phyloP scores from a whole-genome alignment of 2,329 filamentous ascomycete species.

The Sclerotiophoma versabilis region DNA sequence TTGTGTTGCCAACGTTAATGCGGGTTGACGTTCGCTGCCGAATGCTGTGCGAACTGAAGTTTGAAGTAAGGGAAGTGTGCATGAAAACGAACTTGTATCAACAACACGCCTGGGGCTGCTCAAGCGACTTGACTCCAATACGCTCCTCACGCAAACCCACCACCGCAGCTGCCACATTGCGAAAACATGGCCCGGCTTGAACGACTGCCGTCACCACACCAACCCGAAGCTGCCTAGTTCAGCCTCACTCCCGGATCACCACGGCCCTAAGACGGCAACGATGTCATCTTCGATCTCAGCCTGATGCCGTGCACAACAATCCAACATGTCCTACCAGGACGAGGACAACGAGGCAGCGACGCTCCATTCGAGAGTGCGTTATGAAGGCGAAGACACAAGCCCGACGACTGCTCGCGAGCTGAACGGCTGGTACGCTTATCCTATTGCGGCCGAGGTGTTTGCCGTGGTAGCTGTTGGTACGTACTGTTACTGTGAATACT shows the following conservation, averaged over 20 bases:
- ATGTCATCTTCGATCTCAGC: constrained; percentile 8
- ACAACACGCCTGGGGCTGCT: no score
- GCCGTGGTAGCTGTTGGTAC: constrained; percentile 84
- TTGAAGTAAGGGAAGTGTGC: neutral
- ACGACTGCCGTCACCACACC: constrained; percentile 3
- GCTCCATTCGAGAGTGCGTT: constrained; percentile 18
- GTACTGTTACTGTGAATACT: constrained; percentile 33
- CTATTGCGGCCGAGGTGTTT: constrained; percentile 90
- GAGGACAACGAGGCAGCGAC: constrained; percentile 10
- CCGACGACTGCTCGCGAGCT: constrained; percentile 82
- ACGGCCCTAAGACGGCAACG: constrained; percentile 1
- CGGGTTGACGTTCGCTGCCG: neutral
- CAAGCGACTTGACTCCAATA: neutral
- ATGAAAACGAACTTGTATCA: neutral
- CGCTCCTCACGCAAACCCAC: neutral
- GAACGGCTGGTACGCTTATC: constrained; percentile 88
- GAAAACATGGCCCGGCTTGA: no score
- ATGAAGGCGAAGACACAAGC: constrained; percentile 59
- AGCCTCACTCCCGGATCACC: constrained; percentile 17
- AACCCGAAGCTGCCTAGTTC: constrained; percentile 12
- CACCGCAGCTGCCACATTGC: no score
- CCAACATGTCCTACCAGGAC: constrained; percentile 23
- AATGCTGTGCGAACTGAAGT: neutral
- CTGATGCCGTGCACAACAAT: constrained; percentile 1
- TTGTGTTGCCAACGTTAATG: neutral